These are phyloP conservation scores for Saururus chinensis DNA, from an alignment of 164 flowering plant genomes.

Conservation along the genomic window DNA sequence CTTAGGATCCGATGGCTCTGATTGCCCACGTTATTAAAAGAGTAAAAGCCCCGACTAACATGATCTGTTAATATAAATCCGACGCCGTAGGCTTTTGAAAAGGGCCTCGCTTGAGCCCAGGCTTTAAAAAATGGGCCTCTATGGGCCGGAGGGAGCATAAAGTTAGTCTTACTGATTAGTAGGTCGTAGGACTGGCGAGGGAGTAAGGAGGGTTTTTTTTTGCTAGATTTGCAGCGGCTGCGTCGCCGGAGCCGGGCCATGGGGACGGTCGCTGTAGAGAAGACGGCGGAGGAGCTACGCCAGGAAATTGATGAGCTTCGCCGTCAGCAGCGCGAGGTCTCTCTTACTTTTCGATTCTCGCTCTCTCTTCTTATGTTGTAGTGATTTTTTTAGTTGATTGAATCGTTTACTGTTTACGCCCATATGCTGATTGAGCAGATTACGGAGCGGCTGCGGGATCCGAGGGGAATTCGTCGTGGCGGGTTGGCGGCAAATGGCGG, in stretches of 20 bases:
- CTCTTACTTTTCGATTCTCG: neutral
- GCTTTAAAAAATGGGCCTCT: no score
- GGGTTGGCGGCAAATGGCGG: conserved; percentile 36
- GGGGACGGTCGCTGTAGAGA: conserved; percentile 37
- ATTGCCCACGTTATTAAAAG: no score
- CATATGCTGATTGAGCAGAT: conserved; percentile 30
- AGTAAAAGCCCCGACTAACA: no score
- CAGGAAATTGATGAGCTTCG: conserved; percentile 86
- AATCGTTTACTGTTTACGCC: neutral
- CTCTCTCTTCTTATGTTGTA: neutral
- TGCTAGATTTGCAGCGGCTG: neutral
- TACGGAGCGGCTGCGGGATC: conserved; percentile 83
- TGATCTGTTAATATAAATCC: no score
- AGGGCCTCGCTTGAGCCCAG: no score
- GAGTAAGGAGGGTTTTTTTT: no score
- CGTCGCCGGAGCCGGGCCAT: conserved; percentile 2
- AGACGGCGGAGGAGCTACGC: conserved; percentile 82
- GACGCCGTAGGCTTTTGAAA: no score
- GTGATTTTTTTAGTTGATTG: neutral
- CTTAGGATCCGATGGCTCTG: no score
- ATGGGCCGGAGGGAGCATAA: no score
- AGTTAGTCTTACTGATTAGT: no score
- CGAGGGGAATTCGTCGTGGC: conserved; percentile 81
- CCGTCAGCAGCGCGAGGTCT: conserved; percentile 87
- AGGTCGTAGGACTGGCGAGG: no score